Evolutionary conservation across 768 basidiomycete genomes (phyloP), one percentile per base, ranked within the genome.

Genomic region (Suillus fuscotomentosus): DNA sequence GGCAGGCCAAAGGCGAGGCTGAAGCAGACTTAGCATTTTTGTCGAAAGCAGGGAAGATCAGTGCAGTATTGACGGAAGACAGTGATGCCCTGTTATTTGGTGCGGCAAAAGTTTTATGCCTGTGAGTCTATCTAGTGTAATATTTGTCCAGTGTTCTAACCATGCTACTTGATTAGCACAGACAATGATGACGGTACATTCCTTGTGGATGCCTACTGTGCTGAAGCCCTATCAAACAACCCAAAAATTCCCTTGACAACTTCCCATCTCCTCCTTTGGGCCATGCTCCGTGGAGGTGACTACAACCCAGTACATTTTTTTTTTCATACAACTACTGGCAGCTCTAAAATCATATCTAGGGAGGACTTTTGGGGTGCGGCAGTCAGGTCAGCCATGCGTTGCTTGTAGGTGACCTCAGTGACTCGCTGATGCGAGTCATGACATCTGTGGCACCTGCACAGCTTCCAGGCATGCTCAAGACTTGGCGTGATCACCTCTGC

Each of bases 21-120:
- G 50, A 63, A 39, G 63, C 65, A 0, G 65, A 66, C 39, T 62
- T 63, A 2, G 57, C 62, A 22, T 34, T 17, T 7, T 60, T 66
- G n/a, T 50, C 39, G 9, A 45, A 43, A 20, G n/a, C 27, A n/a
- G 65, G 65, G 3, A 36, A 41, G 38, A 53, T 66, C 27, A 13
- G 60, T 11, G 48, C 55, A 0, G 50, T 63, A 1, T 27, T 60
- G 24, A 63, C 42, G 20, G 39, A 24, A 7, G 56, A 66, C 13
- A 43, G 38, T 2, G 55, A 65, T 42, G 38, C 55, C 2, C 45
- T 65, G 10, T 7, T 66, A 17, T 66, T 66, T 45, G 57, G 65
- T 45, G 57, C 31, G 0, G 43, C 15, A 3, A 45, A 36, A 22
- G 56, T 65, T 22, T 31, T 65, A 20, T 17, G 15, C 36, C 47